Evolutionary conservation across 148 eudicot species (phyloP).

Genomic region (Suaeda aralocaspica): DNA sequence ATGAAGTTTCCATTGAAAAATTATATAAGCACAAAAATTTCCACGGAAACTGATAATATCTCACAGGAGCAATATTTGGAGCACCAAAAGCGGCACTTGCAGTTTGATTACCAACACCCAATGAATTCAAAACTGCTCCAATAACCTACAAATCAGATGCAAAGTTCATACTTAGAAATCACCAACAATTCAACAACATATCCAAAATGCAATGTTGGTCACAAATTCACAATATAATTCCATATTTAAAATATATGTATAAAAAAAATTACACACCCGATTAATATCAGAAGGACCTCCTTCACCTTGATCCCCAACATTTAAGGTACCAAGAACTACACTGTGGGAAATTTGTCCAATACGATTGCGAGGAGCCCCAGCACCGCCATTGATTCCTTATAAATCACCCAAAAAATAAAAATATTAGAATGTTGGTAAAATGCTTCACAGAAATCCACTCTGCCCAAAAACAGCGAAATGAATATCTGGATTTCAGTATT

Average conservation of each 20-base stretch:
- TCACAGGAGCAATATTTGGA: constrained; percentile 31
- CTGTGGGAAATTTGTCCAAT: constrained; percentile 80
- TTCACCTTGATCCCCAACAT: constrained; percentile 78
- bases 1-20: neutral
- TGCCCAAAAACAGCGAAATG: neutral
- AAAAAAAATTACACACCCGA: constrained; percentile 47
- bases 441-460: neutral
- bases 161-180: neutral
- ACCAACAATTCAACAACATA: neutral
- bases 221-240: neutral
- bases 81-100: constrained; percentile 34
- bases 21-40: constrained; percentile 24
- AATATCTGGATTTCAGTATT: neutral
- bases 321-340: constrained; percentile 75
- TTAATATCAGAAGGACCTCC: constrained; percentile 59
- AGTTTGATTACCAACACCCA: constrained; percentile 60
- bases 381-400: constrained; percentile 55
- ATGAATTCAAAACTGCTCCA: constrained; percentile 83
- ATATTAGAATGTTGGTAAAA: neutral
- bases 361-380: constrained; percentile 59
- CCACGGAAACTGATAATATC: constrained; percentile 20
- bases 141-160: constrained; percentile 46
- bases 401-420: constrained; percentile 9
- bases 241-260: constrained; percentile 3
- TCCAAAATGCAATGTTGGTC: constrained; percentile 1